phyloP scores from a whole-genome alignment of 768 basidiomycete genomes.

The Thelephora aurantiotincta region DNA sequence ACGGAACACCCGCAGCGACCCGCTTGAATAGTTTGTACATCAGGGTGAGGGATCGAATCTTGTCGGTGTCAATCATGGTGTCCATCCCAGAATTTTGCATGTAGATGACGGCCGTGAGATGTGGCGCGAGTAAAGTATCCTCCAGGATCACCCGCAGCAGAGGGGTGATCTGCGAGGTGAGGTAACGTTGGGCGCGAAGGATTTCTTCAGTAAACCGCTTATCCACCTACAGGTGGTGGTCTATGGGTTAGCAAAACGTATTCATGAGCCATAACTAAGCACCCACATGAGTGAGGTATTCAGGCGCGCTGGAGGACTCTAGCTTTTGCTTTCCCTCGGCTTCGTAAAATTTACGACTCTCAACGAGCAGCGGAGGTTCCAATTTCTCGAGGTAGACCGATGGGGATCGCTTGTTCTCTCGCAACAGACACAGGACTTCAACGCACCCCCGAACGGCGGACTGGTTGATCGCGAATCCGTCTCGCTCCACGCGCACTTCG shows the following conservation, averaged over 20 bases:
- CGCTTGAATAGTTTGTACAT: constrained; percentile 63
- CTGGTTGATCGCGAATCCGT: constrained; percentile 84
- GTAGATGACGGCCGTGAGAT: constrained; percentile 59
- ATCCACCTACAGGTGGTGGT: constrained; percentile 60
- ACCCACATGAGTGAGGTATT: constrained; percentile 69
- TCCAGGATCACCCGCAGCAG: constrained; percentile 68
- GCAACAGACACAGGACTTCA: constrained; percentile 66
- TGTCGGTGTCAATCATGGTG: constrained; percentile 73
- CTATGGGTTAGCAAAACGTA: constrained; percentile 5
- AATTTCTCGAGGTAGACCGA: constrained; percentile 75
- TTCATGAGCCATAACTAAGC: not conserved
- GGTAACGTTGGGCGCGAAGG: constrained; percentile 73
- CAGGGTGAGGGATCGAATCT: constrained; percentile 59
- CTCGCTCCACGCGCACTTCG: constrained; percentile 83
- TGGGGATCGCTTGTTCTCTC: constrained; percentile 25
- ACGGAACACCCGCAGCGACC: constrained; percentile 52
- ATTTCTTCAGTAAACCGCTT: constrained; percentile 71
- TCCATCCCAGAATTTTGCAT: constrained; percentile 81
- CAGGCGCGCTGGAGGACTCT: constrained; percentile 62
- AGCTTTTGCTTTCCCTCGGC: constrained; percentile 59
- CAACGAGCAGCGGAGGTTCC: constrained; percentile 66
- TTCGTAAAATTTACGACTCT: constrained; percentile 70
- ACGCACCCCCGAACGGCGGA: constrained; percentile 83
- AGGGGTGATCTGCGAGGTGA: constrained; percentile 56
- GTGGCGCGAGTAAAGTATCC: constrained; percentile 59